Conservation (phyloP, 2,329 filamentous ascomycete species). For the Colletotrichum higginsianum region DNA sequence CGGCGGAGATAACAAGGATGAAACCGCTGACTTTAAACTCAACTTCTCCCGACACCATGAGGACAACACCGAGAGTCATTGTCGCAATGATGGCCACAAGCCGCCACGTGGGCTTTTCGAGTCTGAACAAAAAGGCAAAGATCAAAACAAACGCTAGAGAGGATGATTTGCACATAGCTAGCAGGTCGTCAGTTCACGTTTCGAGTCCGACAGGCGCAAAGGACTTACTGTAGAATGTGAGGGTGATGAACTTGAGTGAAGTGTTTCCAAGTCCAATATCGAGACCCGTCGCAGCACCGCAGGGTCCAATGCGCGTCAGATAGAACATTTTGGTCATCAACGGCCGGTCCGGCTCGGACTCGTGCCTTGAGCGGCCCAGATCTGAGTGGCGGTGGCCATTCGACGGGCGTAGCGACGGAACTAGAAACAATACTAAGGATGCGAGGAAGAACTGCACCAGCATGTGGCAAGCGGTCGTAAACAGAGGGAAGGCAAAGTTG, state of each 20-base stretch:
- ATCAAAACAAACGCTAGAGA: slow-evolving; percentile 94
- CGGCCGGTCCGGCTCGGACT: slow-evolving; percentile 68
- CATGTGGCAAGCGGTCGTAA: slow-evolving; percentile 97
- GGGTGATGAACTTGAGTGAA: slow-evolving; percentile 93
- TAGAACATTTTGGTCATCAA: slow-evolving; percentile 94
- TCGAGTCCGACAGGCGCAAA: background rate
- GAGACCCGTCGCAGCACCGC: slow-evolving; percentile 91
- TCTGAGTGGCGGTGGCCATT: slow-evolving; percentile 62
- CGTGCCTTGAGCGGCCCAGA: slow-evolving; percentile 64
- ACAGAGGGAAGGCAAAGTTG: slow-evolving; percentile 94
- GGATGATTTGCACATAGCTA: slow-evolving; percentile 98
- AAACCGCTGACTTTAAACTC: slow-evolving; percentile 91
- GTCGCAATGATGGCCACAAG: slow-evolving; percentile 89
- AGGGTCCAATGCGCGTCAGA: slow-evolving; percentile 90
- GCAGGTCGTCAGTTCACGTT: slow-evolving; percentile 45
- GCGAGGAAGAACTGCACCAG: slow-evolving; percentile 90
- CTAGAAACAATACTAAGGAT: slow-evolving; percentile 81
- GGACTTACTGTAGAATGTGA: slow-evolving; percentile 91
- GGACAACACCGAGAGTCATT: slow-evolving; percentile 94
- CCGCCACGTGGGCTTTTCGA: slow-evolving; percentile 89
- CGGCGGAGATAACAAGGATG: slow-evolving; percentile 90
- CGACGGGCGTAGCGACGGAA: slow-evolving; percentile 85
- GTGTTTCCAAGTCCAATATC: slow-evolving; percentile 98
- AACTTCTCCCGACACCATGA: slow-evolving; percentile 98
- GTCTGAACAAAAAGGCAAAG: slow-evolving; percentile 93